phyloP scores from a whole-genome alignment of 2,329 filamentous ascomycete genomes.

The Ambrosiella cleistominuta region DNA sequence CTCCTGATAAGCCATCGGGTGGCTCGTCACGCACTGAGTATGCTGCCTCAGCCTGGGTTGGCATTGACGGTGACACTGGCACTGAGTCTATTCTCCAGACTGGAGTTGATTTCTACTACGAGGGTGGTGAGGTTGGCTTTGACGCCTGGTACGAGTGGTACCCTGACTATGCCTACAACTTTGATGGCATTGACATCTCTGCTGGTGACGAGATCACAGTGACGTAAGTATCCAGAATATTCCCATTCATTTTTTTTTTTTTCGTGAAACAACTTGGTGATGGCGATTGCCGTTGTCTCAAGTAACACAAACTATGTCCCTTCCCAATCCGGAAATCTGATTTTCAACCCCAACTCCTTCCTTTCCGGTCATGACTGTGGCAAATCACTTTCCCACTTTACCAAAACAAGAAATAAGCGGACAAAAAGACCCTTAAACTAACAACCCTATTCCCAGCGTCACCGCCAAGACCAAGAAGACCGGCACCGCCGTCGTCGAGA shows the following conservation, averaged over 20 bases:
- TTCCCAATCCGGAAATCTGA: neutral
- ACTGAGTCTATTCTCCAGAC: conserved; percentile 24
- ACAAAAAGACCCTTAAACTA: neutral
- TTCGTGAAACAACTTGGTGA: no score
- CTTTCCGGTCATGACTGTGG: no score
- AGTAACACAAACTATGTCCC: neutral
- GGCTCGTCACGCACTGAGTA: conserved; percentile 8
- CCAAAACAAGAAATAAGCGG: no score
- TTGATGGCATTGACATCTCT: conserved; percentile 19
- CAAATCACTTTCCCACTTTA: no score
- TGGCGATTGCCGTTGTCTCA: neutral
- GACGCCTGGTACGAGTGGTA: conserved; percentile 32
- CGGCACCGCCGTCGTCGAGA: conserved; percentile 23
- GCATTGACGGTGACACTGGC: conserved; percentile 30
- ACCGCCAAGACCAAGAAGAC: conserved; percentile 15
- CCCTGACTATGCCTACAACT: conserved; percentile 25
- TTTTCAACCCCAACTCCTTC: neutral
- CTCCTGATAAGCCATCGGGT: neutral
- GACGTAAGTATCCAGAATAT: conserved; percentile 11
- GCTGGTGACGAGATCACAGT: conserved; percentile 20
- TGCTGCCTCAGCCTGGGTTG: conserved; percentile 26
- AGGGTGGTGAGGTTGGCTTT: conserved; percentile 20
- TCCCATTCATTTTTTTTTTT: neutral
- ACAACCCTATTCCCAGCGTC: conserved; percentile 12
- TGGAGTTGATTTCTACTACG: conserved; percentile 23